These are phyloP conservation scores for Neurospora hispaniola DNA, from an alignment of 495 filamentous ascomycete species.

Conservation along the genomic window DNA sequence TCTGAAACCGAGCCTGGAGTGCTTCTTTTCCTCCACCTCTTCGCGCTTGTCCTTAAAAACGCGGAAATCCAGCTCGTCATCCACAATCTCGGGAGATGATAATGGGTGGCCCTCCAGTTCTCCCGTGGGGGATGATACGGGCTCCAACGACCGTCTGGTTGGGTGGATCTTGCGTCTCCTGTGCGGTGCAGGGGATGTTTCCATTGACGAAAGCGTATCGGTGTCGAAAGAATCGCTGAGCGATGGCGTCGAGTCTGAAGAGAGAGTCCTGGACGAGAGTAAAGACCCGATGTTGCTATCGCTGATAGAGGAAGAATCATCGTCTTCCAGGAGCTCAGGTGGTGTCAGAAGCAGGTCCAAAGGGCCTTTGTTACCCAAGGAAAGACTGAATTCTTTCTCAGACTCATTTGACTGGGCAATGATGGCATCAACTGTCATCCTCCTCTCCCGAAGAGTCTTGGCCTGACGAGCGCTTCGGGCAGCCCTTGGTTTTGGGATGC, in stretches of 20 bases:
- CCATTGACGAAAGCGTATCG: slow-evolving; percentile 29
- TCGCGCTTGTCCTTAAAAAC: slow-evolving; percentile 25
- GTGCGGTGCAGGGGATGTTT: slow-evolving; percentile 26
- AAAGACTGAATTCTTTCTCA: slow-evolving; percentile 39
- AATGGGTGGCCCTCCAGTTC: slow-evolving; percentile 36
- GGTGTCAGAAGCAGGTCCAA: slow-evolving; percentile 44
- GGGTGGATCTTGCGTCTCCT: slow-evolving; percentile 25
- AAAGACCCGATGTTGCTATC: slow-evolving; percentile 34
- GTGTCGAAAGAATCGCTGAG: slow-evolving; percentile 32
- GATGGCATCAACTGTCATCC: slow-evolving; percentile 41
- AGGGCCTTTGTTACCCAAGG: slow-evolving; percentile 32
- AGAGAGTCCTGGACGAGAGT: slow-evolving; percentile 33
- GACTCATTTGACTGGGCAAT: slow-evolving; percentile 37
- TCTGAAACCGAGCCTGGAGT: slow-evolving; percentile 19
- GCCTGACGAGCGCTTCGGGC: slow-evolving; percentile 16
- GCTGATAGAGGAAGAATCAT: slow-evolving; percentile 30
- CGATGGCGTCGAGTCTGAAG: slow-evolving; percentile 39
- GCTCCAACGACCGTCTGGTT: slow-evolving; percentile 33
- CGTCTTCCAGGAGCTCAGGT: slow-evolving; percentile 42
- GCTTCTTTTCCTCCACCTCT: slow-evolving; percentile 24
- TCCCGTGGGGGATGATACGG: slow-evolving; percentile 32
- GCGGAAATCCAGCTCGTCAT: slow-evolving; percentile 36
- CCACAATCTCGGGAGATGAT: slow-evolving; percentile 20
- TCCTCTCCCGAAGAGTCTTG: slow-evolving; percentile 17
- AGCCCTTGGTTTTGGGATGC: slow-evolving; percentile 40